Percentiles rank a stretch among this genome's conserved stretches.
Conservation (phyloP, 1,284 basidiomycete species). For the Phellopilus nigrolimitatus region DNA sequence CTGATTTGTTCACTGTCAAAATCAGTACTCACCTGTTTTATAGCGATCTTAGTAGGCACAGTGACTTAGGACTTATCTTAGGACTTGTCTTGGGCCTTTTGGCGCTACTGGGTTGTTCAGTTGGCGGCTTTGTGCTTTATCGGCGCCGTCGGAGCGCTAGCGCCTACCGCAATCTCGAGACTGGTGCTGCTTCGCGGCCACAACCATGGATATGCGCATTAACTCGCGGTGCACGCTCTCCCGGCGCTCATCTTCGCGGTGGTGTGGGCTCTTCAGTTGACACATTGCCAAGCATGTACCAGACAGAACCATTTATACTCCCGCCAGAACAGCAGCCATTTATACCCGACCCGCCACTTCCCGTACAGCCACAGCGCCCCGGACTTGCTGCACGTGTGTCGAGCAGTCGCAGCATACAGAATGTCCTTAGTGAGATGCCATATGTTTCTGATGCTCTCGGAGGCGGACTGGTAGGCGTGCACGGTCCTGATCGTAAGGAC, state of each 20-base stretch:
- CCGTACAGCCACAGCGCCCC: slow-evolving; percentile 2
- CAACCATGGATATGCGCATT: slow-evolving; percentile 7
- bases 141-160: background rate
- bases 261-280: slow-evolving; percentile 5
- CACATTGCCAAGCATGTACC: slow-evolving; percentile 19
- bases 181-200: background rate
- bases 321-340: background rate
- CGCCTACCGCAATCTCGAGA: slow-evolving; percentile 11
- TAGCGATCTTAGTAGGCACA: background rate
- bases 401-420: slow-evolving; percentile 2
- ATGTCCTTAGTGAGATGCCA: slow-evolving; percentile 3
- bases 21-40: background rate
- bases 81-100: slow-evolving; percentile 14
- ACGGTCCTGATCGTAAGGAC: slow-evolving; percentile 8
- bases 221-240: too few relatives aligned
- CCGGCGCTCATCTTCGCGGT: slow-evolving; percentile 8
- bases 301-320: slow-evolving; percentile 20
- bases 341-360: background rate
- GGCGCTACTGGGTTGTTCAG: background rate
- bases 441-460: slow-evolving; percentile 6
- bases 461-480: background rate
- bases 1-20: background rate
- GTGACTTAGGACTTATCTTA: slow-evolving; percentile 5
- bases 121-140: slow-evolving; percentile 12
- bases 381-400: slow-evolving; percentile 5